phyloP scores from a whole-genome alignment of 495 filamentous ascomycete genomes.

The Lichina pygmaea region DNA sequence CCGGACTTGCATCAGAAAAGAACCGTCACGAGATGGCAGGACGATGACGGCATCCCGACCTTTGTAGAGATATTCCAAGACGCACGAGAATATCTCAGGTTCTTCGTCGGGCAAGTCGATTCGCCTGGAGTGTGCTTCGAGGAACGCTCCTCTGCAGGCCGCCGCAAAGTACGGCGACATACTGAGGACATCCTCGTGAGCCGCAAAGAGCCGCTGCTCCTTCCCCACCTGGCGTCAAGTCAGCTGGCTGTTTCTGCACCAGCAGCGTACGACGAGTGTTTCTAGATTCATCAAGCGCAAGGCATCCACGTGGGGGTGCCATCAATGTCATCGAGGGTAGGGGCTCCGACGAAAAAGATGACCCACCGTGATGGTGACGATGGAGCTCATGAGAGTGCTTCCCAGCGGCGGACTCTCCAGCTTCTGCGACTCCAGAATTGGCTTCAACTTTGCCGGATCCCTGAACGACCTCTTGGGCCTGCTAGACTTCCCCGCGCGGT shows the following conservation, averaged over 20 bases:
- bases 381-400: conserved; percentile 43
- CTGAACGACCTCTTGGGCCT: conserved; percentile 43
- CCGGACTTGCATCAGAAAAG: too few relatives aligned
- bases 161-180: conserved; percentile 30
- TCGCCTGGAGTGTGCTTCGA: conserved; percentile 16
- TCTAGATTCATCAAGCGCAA: too few relatives aligned
- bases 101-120: conserved; percentile 35
- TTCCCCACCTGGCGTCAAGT: conserved; percentile 20
- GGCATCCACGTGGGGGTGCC: too few relatives aligned
- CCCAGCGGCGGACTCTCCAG: conserved; percentile 24
- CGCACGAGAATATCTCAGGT: conserved; percentile 35
- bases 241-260: too few relatives aligned
- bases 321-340: neutral
- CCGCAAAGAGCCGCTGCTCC: conserved; percentile 55
- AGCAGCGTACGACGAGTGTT: too few relatives aligned
- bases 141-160: conserved; percentile 26
- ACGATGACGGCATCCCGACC: conserved; percentile 4
- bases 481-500: conserved; percentile 59
- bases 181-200: conserved; percentile 37
- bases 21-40: too few relatives aligned
- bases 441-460: conserved; percentile 46
- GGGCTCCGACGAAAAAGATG: neutral
- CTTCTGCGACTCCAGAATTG: conserved; percentile 48
- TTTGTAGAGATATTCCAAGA: conserved; percentile 48
- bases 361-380: conserved; percentile 42